phyloP scores from a whole-genome alignment of 2,329 filamentous ascomycete species.

The Thielaviopsis euricoi region DNA sequence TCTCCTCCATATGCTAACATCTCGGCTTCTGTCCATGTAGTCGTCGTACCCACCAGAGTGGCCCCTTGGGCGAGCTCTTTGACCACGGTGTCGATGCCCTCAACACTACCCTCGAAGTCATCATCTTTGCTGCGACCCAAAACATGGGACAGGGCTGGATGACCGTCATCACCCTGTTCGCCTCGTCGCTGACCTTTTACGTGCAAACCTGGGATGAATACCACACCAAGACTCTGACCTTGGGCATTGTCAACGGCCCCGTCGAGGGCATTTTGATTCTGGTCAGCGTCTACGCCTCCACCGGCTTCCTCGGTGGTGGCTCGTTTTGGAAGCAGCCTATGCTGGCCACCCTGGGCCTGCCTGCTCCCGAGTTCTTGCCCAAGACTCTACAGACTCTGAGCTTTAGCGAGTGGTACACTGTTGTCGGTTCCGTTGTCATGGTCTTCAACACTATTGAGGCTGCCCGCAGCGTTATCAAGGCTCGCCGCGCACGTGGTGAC shows the following conservation, averaged over 20 bases:
- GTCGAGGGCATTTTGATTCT: slow-evolving; percentile 88
- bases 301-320: slow-evolving; percentile 69
- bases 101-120: slow-evolving; percentile 85
- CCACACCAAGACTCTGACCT: slow-evolving; percentile 86
- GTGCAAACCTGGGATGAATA: slow-evolving; percentile 99
- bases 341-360: slow-evolving; percentile 54
- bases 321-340: slow-evolving; percentile 86
- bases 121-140: slow-evolving; percentile 82
- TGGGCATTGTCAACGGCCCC: slow-evolving; percentile 83
- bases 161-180: slow-evolving; percentile 70
- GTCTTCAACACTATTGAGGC: slow-evolving; percentile 71
- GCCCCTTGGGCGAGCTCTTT: slow-evolving; percentile 87
- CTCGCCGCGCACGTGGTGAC: slow-evolving; percentile 58
- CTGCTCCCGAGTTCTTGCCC: slow-evolving; percentile 25
- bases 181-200: slow-evolving; percentile 85
- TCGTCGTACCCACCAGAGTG: slow-evolving; percentile 77
- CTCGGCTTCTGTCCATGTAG: slow-evolving; percentile 24
- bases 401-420: slow-evolving; percentile 86
- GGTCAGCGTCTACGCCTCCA: slow-evolving; percentile 64
- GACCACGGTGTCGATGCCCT: slow-evolving; percentile 95
- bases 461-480: slow-evolving; percentile 68
- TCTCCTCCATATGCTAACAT: not conserved
- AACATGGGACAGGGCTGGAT: slow-evolving; percentile 88
- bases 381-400: slow-evolving; percentile 53
- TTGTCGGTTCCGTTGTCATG: slow-evolving; percentile 67